Percentiles rank a stretch among this genome's conserved stretches.
phyloP scores from a whole-genome alignment of 2,329 filamentous ascomycete genomes.

The Fusarium chuoi region DNA sequence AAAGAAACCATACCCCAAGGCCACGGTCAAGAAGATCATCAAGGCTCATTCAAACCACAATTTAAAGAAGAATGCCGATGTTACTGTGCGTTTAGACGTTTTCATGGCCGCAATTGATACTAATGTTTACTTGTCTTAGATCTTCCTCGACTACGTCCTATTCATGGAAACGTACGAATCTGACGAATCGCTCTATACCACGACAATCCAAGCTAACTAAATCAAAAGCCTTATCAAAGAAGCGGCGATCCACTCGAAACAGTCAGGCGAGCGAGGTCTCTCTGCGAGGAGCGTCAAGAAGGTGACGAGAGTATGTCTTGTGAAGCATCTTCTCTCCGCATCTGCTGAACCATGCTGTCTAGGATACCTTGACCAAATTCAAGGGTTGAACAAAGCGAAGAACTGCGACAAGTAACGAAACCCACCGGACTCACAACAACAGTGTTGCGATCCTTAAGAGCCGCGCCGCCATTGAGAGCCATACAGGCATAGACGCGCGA shows the following conservation, averaged over 20 bases:
- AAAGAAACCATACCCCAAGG: slow-evolving; percentile 84
- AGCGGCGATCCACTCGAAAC: slow-evolving; percentile 79
- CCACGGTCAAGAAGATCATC: slow-evolving; percentile 87
- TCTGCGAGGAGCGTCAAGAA: slow-evolving; percentile 81
- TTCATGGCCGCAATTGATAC: slow-evolving; percentile 27
- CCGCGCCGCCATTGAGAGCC: slow-evolving; percentile 4
- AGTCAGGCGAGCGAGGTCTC: slow-evolving; percentile 76
- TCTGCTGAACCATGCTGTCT: slow-evolving; percentile 18
- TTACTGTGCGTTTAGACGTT: slow-evolving; percentile 68
- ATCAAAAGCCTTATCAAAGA: slow-evolving; percentile 77
- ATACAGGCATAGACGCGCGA: neutral
- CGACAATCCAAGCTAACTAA: neutral
- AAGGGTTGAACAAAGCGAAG: slow-evolving; percentile 63
- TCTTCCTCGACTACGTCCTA: slow-evolving; percentile 85
- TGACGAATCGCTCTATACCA: neutral
- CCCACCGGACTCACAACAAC: neutral
- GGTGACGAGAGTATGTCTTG: slow-evolving; percentile 73
- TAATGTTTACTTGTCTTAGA: slow-evolving; percentile 61
- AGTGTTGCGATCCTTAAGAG: neutral
- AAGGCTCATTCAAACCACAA: slow-evolving; percentile 87
- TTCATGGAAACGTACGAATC: slow-evolving; percentile 74
- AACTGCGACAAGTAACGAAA: neutral
- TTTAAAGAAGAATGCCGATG: slow-evolving; percentile 86
- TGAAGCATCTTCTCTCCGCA: neutral
- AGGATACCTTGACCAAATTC: slow-evolving; percentile 75